Base-by-base conservation (phyloP, 306 rosid genomes). In the Malus sieversii region DNA sequence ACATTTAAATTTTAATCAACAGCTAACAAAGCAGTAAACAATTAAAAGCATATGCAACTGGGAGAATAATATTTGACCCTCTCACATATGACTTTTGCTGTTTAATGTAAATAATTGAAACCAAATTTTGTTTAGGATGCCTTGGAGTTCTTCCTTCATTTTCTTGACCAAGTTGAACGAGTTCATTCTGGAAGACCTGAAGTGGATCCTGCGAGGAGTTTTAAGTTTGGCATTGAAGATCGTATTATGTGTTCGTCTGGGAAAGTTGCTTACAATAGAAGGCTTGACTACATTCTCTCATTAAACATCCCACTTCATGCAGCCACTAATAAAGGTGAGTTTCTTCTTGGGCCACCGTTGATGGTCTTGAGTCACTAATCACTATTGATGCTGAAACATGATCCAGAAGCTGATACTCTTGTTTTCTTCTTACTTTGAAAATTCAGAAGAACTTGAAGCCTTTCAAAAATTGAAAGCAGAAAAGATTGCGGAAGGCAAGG, bases 191-290 rank as follows among this genome's bases (percentile, higher is more conserved):
- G 86, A 77, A 88, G 84, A 75, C 67, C 83, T 83, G 96, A 86
- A 77, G 80, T 72, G 77, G 93, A 90, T 88, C 97, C 99, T 82
- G 85, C 90, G 38, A 89, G 85, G 87, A 83, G 96, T 81, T 95
- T 95, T 86, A 92, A 90, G 88, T 92, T 95, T 79, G 99, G 99
- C 66, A 80, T 95, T 79, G 99, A 95, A 87, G 99, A 95, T 73
- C 90, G 97, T 74, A 92, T 95, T 72, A 27, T 83, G 78, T 95
- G 99, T 77, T 92, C 98, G 18, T 95, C 99, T 68, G 99, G 99
- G 82, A 95, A 95, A 82, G 96, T 95, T 88, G 84, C 93, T 2
- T 95, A 95, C 82, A 89, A 92, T 81, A 87, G 86, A 86, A 93
- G 98, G 84, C 80, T 77, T 61, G 99, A 95, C 80, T 92, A 90